Base-by-base conservation (phyloP, 768 basidiomycete genomes). In the Gautieria morchelliformis region DNA sequence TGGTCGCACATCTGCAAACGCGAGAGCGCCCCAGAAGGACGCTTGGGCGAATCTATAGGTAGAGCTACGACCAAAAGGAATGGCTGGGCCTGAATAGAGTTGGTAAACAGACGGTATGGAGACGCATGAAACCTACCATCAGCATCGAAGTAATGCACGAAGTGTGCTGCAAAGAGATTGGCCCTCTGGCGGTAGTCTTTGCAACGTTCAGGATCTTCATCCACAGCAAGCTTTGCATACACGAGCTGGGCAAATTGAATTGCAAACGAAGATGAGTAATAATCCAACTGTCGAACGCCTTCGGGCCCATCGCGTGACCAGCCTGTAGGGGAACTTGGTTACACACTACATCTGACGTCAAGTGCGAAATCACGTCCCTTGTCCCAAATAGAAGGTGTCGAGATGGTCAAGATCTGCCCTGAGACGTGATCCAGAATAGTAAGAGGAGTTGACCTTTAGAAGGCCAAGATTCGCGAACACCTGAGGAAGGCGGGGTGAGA, bases 1-100 rank as follows among this genome's bases (percentile, higher is more conserved):
- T 24, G 80, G 79, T 14, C 81, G 79, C 24, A 85, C 76, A 62
- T 85, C 81, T 2, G 86, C 85, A 62, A 85, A 84, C 1, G 85
- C 85, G 35, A 87, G 65, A 4, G 84, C 85, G 11, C 84, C 82
- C 80, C 86, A 88, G 68, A 87, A 87, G 5, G 86, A 82, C 14
- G 85, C 82, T 85, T 86, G 83, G n/a, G 87, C 87, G 65, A 85
- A 87, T 45, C 88, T 78, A 65, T 89, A 89, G 4, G 83, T 84
- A 72, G 88, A 75, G 60, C 84, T 86, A 52, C 87, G 71, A 8
- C 87, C 88, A 62, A 88, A 90, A 1, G 87, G 82, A 61, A 88
- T 83, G 0, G 81, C 84, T 20, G 85, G 82, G 7, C 86, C 86
- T 86, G 58, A 6, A 58, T 9, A 46, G 1, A 22, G 32, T 63